A percentile compares a stretch with the other conserved stretches of the same genome.
phyloP scores from a whole-genome alignment of 257 asterid species.

The Vinca minor region DNA sequence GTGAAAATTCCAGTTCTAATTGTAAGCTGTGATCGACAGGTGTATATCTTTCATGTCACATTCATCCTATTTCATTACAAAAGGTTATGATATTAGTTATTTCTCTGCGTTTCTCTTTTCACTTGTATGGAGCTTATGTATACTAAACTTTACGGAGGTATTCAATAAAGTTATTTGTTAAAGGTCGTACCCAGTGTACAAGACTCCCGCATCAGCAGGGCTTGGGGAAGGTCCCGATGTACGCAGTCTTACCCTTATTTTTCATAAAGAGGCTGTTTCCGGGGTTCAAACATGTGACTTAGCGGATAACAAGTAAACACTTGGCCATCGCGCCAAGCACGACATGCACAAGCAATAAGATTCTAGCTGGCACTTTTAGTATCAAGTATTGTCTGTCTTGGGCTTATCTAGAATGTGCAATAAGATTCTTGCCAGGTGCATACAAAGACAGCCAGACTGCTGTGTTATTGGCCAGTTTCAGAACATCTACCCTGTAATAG shows the following conservation, averaged over 20 bases:
- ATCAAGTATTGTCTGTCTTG: background rate
- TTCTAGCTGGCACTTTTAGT: background rate
- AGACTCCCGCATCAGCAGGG: too few relatives aligned
- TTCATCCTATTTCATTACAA: background rate
- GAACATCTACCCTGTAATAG: constrained; percentile 66
- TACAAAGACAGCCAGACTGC: constrained; percentile 40
- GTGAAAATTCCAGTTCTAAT: background rate
- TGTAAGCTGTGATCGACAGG: background rate
- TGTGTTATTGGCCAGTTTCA: constrained; percentile 72
- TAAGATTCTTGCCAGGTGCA: constrained; percentile 41
- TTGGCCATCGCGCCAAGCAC: too few relatives aligned
- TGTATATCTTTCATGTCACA: background rate
- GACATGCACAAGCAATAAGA: too few relatives aligned
- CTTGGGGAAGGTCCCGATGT: too few relatives aligned
- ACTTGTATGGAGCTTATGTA: background rate
- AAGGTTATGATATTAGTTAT: background rate
- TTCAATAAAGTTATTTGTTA: background rate
- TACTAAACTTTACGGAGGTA: background rate
- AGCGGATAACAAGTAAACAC: too few relatives aligned
- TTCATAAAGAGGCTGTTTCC: too few relatives aligned
- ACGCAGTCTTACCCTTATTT: too few relatives aligned
- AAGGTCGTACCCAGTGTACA: too few relatives aligned
- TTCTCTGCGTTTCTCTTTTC: background rate
- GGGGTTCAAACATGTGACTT: too few relatives aligned
- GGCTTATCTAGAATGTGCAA: background rate